These are phyloP conservation scores for Eutrema japonicum DNA, from an alignment of 345 rosid genomes.

Conservation along the genomic window DNA sequence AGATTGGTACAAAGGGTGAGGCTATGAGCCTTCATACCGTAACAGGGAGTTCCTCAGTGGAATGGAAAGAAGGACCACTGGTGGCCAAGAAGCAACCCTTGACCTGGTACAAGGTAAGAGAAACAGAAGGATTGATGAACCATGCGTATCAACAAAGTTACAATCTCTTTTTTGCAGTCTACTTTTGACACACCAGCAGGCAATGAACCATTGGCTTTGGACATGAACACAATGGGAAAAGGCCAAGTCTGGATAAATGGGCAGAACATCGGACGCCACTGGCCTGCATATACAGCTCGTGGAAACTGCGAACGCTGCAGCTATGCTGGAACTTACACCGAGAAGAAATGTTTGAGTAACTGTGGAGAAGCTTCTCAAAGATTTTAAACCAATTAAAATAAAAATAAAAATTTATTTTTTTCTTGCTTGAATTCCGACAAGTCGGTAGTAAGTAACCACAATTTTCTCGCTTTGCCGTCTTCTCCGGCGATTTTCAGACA, in stretches of 20 bases:
- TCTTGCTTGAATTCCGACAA: slow-evolving; percentile 27
- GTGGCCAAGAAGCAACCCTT: slow-evolving; percentile 53
- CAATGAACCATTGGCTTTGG: slow-evolving; percentile 44
- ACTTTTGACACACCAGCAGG: slow-evolving; percentile 35
- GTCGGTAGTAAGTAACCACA: slow-evolving; percentile 14
- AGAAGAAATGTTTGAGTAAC: slow-evolving; percentile 48
- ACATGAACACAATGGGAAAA: slow-evolving; percentile 49
- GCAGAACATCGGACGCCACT: slow-evolving; percentile 42
- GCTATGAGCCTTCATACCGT: slow-evolving; percentile 55
- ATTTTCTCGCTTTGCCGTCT: slow-evolving; percentile 28
- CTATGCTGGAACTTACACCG: slow-evolving; percentile 37
- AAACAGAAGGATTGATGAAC: background rate
- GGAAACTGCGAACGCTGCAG: slow-evolving; percentile 33
- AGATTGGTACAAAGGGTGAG: slow-evolving; percentile 89
- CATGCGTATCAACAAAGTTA: slow-evolving; percentile 10
- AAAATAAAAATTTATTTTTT: background rate
- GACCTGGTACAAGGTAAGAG: slow-evolving; percentile 84
- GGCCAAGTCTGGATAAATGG: slow-evolving; percentile 48
- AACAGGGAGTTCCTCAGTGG: slow-evolving; percentile 47
- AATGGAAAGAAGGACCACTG: slow-evolving; percentile 59
- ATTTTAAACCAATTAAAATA: slow-evolving; percentile 8
- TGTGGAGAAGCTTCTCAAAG: slow-evolving; percentile 93
- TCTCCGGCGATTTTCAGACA: slow-evolving; percentile 36
- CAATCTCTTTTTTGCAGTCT: slow-evolving; percentile 42
- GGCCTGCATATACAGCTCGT: slow-evolving; percentile 42